These are phyloP conservation scores for Yamadazyma phyllophila DNA, from an alignment of 805 yeast genomes.

Conservation along the genomic window DNA sequence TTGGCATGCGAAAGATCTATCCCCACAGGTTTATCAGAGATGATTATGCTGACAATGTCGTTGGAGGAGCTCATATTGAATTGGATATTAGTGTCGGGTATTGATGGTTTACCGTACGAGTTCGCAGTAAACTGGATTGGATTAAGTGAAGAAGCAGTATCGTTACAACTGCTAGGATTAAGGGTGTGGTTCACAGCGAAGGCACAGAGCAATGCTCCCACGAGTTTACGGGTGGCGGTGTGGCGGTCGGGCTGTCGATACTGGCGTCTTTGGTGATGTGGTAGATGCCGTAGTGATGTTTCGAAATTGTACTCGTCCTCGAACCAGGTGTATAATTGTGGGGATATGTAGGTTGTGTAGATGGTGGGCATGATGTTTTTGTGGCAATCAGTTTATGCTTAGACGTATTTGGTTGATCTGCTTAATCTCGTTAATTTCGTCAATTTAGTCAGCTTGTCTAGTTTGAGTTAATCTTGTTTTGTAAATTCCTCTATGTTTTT, in stretches of 20 bases:
- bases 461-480: no score
- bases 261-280: constrained; percentile 26
- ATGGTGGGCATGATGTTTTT: background rate
- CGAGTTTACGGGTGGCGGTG: constrained; percentile 1
- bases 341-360: constrained; percentile 15
- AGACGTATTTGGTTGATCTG: no score
- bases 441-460: no score
- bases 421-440: no score
- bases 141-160: no score
- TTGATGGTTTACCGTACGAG: constrained; percentile 57
- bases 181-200: background rate
- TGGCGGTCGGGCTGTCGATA: background rate
- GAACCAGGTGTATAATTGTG: constrained; percentile 15
- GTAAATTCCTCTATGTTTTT: no score
- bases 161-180: no score
- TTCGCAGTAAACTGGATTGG: constrained; percentile 29
- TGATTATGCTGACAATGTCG: constrained; percentile 45
- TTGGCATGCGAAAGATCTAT: constrained; percentile 38
- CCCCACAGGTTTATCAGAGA: constrained; percentile 26
- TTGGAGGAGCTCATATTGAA: constrained; percentile 65
- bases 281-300: constrained; percentile 41
- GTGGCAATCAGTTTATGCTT: no score
- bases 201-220: background rate
- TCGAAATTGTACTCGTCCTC: constrained; percentile 48
- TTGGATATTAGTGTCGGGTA: constrained; percentile 25